Conservation (phyloP, 805 yeast species). For the Tetrapisispora arboricola region DNA sequence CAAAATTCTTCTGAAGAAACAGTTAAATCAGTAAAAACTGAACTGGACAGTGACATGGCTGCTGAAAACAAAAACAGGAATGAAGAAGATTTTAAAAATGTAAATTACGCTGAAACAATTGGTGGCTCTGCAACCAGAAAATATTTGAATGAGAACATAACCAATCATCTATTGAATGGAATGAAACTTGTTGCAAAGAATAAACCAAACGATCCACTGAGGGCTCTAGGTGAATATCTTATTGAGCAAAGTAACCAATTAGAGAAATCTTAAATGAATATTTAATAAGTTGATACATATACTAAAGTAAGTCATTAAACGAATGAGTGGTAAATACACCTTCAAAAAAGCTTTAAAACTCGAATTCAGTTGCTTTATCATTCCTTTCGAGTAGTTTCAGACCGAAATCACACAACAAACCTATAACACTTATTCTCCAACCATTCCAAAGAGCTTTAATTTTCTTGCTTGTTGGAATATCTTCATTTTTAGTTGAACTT, state of each 20-base stretch:
- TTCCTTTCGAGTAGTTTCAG: conserved; percentile 41
- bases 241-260: conserved; percentile 28
- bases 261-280: background rate
- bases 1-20: background rate
- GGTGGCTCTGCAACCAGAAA: conserved; percentile 67
- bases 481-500: background rate
- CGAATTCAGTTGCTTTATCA: conserved; percentile 29
- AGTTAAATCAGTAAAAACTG: background rate
- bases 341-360: conserved; percentile 14
- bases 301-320: background rate
- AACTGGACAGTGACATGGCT: background rate
- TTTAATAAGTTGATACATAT: background rate
- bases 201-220: conserved; percentile 47
- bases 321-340: no score
- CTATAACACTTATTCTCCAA: conserved; percentile 79
- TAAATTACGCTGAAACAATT: conserved; percentile 37
- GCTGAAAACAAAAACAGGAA: background rate
- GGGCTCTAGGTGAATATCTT: conserved; percentile 44
- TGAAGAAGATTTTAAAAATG: background rate
- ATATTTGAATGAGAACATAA: conserved; percentile 55
- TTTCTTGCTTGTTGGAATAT: background rate
- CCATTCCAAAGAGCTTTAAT: conserved; percentile 57
- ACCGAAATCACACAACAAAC: conserved; percentile 78
- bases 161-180: conserved; percentile 56
- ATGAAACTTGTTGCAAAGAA: conserved; percentile 42